Base-by-base conservation (phyloP, 768 basidiomycete species). In the Rhodotorula diobovata region DNA sequence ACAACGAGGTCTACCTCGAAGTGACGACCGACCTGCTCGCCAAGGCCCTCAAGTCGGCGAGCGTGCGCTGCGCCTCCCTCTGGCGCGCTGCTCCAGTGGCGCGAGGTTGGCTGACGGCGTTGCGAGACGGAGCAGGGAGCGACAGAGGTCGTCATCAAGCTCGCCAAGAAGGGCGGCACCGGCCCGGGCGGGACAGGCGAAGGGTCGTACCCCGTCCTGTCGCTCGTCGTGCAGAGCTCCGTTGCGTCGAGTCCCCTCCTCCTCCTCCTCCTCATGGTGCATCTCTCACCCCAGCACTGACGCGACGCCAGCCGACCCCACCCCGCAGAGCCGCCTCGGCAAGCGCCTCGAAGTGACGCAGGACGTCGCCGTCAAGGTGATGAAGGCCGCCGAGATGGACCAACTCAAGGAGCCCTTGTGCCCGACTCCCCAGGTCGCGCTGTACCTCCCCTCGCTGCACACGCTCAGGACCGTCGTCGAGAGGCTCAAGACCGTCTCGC, bases 391-490 rank as follows among this genome's bases (percentile, higher is more conserved):
- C 0, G 92, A 93, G 67, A 86, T 90, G 20, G 87, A 85, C 30
- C 86, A 83, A 70, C 83, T 93, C 66, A 84, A 82, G 37, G 92
- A 93, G 78, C 92, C 92, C 3, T 79, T 90, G 75, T 93, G 91
- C 77, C 92, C 92, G 2, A 88, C 89, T 41, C 90, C 91, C 25
- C 89, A 93, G 91, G 83, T 90, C 23, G 89, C 90, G 73, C 87
- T 93, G 45, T 32, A 69, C n/a, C 82, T 92, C 0, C 92, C 91
- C 1, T 85, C 89, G 0, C 82, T 93, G 11, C 84, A 85, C 32
- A 89, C 88, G 76, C 81, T 93, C 48, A 86, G 91, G n/a, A 88
- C 87, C 0, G 87, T 92, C 66, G 86, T 88, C 20, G 90, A 93
- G 58, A 85, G 88, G 20, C 83, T 93, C 68, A 83, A 86, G 18